Evolutionary conservation across 164 flowering plant genomes (phyloP).

Genomic region (Dillenia suffruticosa): DNA sequence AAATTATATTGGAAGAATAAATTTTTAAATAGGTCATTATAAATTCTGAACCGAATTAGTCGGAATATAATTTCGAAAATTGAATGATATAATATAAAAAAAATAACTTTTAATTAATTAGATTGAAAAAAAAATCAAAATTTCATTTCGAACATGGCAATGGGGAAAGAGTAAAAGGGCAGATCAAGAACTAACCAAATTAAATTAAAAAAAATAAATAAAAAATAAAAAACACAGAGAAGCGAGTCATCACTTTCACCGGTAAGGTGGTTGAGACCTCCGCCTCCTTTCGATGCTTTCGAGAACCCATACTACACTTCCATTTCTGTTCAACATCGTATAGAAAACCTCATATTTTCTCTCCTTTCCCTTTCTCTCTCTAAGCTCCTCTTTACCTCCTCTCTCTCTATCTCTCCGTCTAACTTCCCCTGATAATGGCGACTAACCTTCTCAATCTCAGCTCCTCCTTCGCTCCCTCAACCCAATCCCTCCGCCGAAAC

Average conservation of each 20-base stretch:
- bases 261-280: constrained; percentile 41
- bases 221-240: too few species aligned
- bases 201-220: too few species aligned
- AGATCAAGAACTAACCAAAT: too few species aligned
- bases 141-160: too few species aligned
- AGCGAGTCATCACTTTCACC: constrained; percentile 6
- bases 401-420: not conserved
- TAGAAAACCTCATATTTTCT: not conserved
- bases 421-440: constrained; percentile 28
- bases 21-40: too few species aligned
- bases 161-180: too few species aligned
- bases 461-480: constrained; percentile 53
- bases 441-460: constrained; percentile 34
- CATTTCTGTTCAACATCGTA: not conserved
- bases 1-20: too few species aligned
- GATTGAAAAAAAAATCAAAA: too few species aligned
- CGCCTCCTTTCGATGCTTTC: constrained; percentile 50
- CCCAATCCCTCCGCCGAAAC: constrained; percentile 27
- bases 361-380: not conserved
- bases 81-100: too few species aligned
- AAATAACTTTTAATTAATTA: too few species aligned
- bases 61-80: too few species aligned
- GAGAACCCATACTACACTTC: constrained; percentile 13
- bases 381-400: not conserved
- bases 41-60: too few species aligned